These are phyloP conservation scores for Gracilaria domingensis DNA, from an alignment of 23 red algal species.

Conservation along the genomic window DNA sequence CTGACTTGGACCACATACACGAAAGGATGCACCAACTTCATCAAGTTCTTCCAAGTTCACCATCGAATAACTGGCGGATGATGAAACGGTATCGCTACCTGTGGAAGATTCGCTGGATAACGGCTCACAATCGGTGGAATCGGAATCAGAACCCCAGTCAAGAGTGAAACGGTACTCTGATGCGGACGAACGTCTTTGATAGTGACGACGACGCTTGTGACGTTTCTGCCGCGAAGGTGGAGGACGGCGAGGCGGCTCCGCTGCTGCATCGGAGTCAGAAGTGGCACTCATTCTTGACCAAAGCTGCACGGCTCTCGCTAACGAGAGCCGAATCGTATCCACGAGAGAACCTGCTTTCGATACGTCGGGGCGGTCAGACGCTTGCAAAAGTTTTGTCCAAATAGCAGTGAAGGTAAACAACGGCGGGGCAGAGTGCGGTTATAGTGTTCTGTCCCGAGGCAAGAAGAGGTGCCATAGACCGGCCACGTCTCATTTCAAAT, in stretches of 20 bases:
- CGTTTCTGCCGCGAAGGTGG: not conserved
- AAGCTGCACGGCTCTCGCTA: not conserved
- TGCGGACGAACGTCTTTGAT: not conserved
- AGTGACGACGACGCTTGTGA: not conserved
- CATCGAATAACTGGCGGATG: not conserved
- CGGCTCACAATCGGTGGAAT: constrained; percentile 27
- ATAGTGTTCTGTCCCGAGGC: not conserved
- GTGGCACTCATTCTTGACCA: not conserved
- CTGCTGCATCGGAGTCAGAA: not conserved
- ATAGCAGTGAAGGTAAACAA: not conserved
- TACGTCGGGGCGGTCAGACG: not conserved
- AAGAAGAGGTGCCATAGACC: not conserved
- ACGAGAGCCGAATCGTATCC: constrained; percentile 16
- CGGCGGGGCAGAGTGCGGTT: not conserved
- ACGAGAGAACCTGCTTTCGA: not conserved
- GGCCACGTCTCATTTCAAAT: not conserved
- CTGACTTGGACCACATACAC: not conserved
- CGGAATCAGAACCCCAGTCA: constrained; percentile 24
- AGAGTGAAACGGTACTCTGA: constrained; percentile 6
- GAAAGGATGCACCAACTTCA: not conserved
- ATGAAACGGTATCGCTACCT: not conserved
- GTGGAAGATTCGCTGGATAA: not conserved
- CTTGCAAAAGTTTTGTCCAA: not conserved
- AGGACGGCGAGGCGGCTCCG: not conserved
- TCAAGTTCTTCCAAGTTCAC: not conserved